Evolutionary conservation across 148 eudicot genomes (phyloP), one percentile per base, ranked within the genome.

Genomic region (Silene latifolia): DNA sequence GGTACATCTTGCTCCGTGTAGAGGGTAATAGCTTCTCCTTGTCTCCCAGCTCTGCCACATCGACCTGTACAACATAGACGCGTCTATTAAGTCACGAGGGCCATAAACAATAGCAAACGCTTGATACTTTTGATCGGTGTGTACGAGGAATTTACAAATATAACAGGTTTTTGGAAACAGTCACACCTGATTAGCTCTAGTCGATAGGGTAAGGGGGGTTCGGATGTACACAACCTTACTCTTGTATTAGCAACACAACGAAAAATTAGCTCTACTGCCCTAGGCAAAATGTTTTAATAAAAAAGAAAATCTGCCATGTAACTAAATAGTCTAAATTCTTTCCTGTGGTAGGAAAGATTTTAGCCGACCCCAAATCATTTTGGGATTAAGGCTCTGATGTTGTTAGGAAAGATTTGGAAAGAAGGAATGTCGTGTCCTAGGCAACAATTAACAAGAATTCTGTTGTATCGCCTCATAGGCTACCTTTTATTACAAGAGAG

Each of bases 31-130:
- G 99, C 96, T 82, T 92, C 96, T 72, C 99, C 99, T 23, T 80
- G 85, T 82, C 99, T 90, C 76, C 97, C 99, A 17, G 99, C 99
- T 83, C 99, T 85, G 46, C 99, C 99, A 32, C 82, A 85, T 44
- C 99, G 97, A 63, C 99, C 98, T 94, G 75, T 32, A 60, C 61
- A 64, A 48, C 56, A 57, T 62, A 42, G 12, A 48, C 3, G 69
- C 39, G 69, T 7, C 24, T 17, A 12, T 63, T 53, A 46, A 35
- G 54, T 14, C 59, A 51, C 44, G 75, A 39, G 21, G n/a, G 46
- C 48, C 69, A 19, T 21, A 17, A 44, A 23, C 21, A 25, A 46
- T 24, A 62, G 42, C 25, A 74, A 67, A 62, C 4, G 68, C 46
- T 35, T 48, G 47, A 29, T 47, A 20, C 29, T 11, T 59, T 39